Evolutionary conservation across 1,139 yeast genomes (phyloP), one percentile per base, ranked within the genome.

Genomic region (Saccharomyces hybrid): DNA sequence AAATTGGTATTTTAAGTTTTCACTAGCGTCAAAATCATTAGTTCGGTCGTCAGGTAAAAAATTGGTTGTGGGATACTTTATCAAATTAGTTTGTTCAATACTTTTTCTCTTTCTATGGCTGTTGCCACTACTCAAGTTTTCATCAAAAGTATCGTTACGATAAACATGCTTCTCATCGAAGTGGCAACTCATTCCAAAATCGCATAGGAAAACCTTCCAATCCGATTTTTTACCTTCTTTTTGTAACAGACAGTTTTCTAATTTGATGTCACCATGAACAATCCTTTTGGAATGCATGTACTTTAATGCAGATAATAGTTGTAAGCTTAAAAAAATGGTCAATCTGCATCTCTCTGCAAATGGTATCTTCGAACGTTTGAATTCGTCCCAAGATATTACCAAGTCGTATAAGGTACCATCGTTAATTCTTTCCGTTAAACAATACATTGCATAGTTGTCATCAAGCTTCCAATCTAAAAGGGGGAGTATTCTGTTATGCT

Each of bases 181-280:
- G 27, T 56, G 55, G 31, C 74, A 75, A 49, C 79, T 73, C 95
- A 90, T 88, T 4, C 98, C 98, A 73, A 90, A 90, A 71, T 90
- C 98, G 72, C 97, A 88, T 7, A 90, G 67, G 26, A 81, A 67
- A 65, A 83, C 71, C 34, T 61, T 67, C 55, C 74, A 70, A 29
- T 66, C 62, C 8, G 63, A 59, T 27, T 71, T 69, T 53, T 82
- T 83, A 1, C 54, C 38, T n/a, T 52, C 51, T 48, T 62, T 65
- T 42, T 63, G 59, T 34, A 88, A 72, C 53, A 91, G 72, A 56
- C 95, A 87, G 66, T 91, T 91, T 64, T 91, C 98, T 52, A 90
- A 75, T 69, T 91, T 91, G 47, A 91, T 73, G 70, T 91, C 98
- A 2, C 97, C 95, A 67, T 91, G 98, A 7, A 86, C 91, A 34